A percentile compares a stretch with the other conserved stretches of the same genome.
Evolutionary conservation across 257 asterid genomes (phyloP).

Genomic region (Gentiana macrophylla): DNA sequence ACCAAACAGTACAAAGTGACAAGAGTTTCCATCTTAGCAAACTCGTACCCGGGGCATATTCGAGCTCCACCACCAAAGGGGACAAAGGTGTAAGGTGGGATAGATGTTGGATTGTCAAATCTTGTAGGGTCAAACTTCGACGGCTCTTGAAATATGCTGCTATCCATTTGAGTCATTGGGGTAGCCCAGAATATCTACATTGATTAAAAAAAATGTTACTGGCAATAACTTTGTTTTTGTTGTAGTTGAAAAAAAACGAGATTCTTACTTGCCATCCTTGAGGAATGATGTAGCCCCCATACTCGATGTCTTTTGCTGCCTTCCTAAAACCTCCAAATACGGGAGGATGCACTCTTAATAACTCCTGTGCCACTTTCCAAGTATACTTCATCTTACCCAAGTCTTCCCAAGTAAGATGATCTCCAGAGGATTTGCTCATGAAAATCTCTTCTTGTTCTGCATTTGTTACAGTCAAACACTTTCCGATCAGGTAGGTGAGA

Average conservation of each 20-base stretch:
- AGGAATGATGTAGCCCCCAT: slow-evolving; percentile 50
- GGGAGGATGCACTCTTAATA: slow-evolving; percentile 47
- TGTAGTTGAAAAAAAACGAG: background rate
- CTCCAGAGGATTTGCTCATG: slow-evolving; percentile 24
- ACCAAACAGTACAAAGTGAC: slow-evolving; percentile 36
- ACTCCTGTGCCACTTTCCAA: slow-evolving; percentile 76
- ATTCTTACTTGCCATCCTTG: slow-evolving; percentile 75
- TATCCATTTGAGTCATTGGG: slow-evolving; percentile 54
- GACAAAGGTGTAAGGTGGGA: slow-evolving; percentile 42
- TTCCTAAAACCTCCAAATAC: slow-evolving; percentile 60
- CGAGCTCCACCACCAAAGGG: slow-evolving; percentile 61
- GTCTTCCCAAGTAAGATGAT: slow-evolving; percentile 56
- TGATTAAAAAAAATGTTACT: background rate
- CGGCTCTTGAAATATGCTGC: slow-evolving; percentile 39
- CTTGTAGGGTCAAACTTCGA: slow-evolving; percentile 37
- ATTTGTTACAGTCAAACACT: background rate
- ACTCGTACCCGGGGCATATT: slow-evolving; percentile 62
- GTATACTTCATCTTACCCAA: slow-evolving; percentile 63
- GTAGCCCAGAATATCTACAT: slow-evolving; percentile 44
- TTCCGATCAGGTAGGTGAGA: too few relatives aligned
- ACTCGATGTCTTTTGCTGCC: slow-evolving; percentile 44
- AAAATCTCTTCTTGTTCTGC: slow-evolving; percentile 60
- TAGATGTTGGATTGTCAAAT: slow-evolving; percentile 28
- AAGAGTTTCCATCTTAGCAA: slow-evolving; percentile 43
- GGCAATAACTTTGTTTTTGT: background rate